phyloP scores from a whole-genome alignment of 768 basidiomycete genomes.

The Kwoniella sp. region DNA sequence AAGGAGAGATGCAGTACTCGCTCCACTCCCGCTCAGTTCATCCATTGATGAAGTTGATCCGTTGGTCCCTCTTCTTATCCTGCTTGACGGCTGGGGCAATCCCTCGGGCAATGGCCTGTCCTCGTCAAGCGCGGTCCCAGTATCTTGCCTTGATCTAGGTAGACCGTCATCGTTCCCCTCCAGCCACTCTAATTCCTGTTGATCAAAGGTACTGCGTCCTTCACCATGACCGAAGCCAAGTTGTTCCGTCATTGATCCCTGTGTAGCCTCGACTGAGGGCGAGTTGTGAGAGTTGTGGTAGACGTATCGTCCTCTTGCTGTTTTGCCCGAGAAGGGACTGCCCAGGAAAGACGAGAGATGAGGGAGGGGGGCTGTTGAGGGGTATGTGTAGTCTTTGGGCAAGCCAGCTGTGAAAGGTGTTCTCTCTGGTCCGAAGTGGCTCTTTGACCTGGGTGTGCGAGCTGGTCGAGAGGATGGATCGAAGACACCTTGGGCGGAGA shows the following conservation, averaged over 20 bases:
- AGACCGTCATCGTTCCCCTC: conserved; percentile 36
- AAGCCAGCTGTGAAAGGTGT: conserved; percentile 13
- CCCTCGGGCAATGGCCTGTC: conserved; percentile 5
- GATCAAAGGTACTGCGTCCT: conserved; percentile 19
- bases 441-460: conserved; percentile 16
- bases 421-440: conserved; percentile 4
- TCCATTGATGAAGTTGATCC: conserved; percentile 45
- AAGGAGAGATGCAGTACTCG: conserved; percentile 36
- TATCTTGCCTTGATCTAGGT: conserved; percentile 5
- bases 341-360: conserved; percentile 45
- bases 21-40: conserved; percentile 38
- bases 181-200: conserved; percentile 32
- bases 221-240: background rate
- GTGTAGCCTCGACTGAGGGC: background rate
- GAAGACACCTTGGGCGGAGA: background rate
- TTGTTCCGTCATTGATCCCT: conserved; percentile 14
- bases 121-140: background rate
- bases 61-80: conserved; percentile 31
- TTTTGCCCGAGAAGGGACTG: conserved; percentile 43
- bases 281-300: conserved; percentile 11
- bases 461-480: conserved; percentile 7
- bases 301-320: conserved; percentile 27
- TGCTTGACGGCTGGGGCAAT: background rate
- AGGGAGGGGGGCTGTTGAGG: conserved; percentile 45
- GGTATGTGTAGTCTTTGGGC: conserved; percentile 27